Evolutionary conservation across 192 early-diverging fungal species (phyloP).

Genomic region (Mortierella claussenii): DNA sequence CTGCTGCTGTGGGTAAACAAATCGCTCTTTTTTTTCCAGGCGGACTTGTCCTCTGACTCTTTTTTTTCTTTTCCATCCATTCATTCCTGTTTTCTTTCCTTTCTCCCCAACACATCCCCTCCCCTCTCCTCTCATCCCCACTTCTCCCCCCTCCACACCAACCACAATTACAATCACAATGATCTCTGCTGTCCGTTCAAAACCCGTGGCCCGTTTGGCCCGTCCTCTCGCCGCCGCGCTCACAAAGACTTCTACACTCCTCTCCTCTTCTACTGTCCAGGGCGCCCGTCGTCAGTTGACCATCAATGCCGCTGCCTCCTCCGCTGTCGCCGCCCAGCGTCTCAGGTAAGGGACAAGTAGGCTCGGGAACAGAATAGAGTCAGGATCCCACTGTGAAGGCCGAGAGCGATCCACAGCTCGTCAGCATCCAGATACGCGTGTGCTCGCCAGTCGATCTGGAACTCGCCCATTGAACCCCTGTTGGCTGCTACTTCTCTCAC

Average conservation of each 20-base stretch:
- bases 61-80: conserved; percentile 19
- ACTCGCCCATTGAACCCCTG: neutral
- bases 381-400: too few species aligned
- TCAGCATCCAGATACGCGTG: too few species aligned
- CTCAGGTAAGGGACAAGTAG: conserved; percentile 48
- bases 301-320: conserved; percentile 44
- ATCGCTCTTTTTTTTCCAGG: too few species aligned
- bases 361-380: too few species aligned
- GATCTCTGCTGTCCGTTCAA: conserved; percentile 54
- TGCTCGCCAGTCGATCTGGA: too few species aligned
- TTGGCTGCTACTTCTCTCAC: too few species aligned
- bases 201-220: conserved; percentile 40
- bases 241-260: conserved; percentile 28
- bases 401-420: too few species aligned
- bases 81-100: conserved; percentile 1
- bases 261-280: conserved; percentile 25
- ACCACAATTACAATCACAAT: conserved; percentile 21
- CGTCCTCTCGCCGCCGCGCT: conserved; percentile 44
- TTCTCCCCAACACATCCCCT: neutral
- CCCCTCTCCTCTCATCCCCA: conserved; percentile 1
- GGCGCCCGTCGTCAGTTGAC: conserved; percentile 40
- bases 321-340: conserved; percentile 37
- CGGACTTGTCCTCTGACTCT: neutral
- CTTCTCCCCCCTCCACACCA: neutral
- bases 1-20: too few species aligned